These are phyloP conservation scores for Cryptococcus sp. DNA, from an alignment of 1,284 basidiomycete genomes.

Conservation along the genomic window DNA sequence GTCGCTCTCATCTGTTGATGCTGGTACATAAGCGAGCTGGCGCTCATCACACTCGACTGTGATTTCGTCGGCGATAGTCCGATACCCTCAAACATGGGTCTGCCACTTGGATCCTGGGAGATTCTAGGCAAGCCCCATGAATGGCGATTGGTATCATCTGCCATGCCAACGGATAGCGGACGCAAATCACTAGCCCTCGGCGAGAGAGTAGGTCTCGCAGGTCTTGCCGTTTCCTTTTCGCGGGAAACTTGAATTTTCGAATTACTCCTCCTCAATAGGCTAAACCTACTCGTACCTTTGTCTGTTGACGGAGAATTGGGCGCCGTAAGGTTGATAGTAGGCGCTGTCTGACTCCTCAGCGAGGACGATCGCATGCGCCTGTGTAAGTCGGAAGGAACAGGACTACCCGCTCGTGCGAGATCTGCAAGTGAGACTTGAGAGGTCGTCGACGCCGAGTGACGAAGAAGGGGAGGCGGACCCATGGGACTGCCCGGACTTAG, in stretches of 20 bases:
- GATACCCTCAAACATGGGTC: constrained; percentile 25
- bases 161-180: constrained; percentile 12
- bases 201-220: neutral
- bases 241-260: constrained; percentile 9
- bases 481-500: constrained; percentile 6
- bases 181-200: constrained; percentile 8
- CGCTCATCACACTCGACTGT: neutral
- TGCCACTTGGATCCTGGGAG: constrained; percentile 13
- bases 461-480: constrained; percentile 11
- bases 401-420: constrained; percentile 18
- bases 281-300: constrained; percentile 10
- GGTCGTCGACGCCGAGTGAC: constrained; percentile 21
- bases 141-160: constrained; percentile 21
- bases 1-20: constrained; percentile 1
- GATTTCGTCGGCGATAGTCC: constrained; percentile 26
- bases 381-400: neutral
- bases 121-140: constrained; percentile 47
- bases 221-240: neutral
- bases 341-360: constrained; percentile 4
- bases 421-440: constrained; percentile 1
- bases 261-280: constrained; percentile 14
- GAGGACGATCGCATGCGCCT: constrained; percentile 14
- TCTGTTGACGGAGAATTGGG: constrained; percentile 6
- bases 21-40: neutral
- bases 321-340: constrained; percentile 5